Base-by-base conservation (phyloP, 1,284 basidiomycete genomes). In the Tilletia indica region DNA sequence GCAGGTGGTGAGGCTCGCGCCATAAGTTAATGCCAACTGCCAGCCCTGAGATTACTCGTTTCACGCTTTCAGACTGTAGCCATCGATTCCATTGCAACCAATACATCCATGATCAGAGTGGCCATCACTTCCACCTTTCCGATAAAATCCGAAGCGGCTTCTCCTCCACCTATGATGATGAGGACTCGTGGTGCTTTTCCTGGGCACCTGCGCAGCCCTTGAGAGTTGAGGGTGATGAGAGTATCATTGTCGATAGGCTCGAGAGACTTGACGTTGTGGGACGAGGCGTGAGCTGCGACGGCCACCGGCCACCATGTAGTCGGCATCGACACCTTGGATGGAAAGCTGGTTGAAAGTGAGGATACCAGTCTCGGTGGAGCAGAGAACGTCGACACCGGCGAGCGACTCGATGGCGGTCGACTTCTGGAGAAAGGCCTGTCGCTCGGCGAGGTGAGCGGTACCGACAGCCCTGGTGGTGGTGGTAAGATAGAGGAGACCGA, bases 201-300 rank as follows among this genome's bases (percentile, higher is more conserved):
- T 87, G 86, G 3, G 88, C 87, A 71, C 83, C 85, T 63, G 88
- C 87, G 84, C 86, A 88, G 77, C 88, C 86, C 84, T n/a, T n/a
- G n/a, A n/a, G n/a, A n/a, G n/a, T 87, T 87, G 68, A 88, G 85
- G 3, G 87, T 87, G 49, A 86, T 82, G 70, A 88, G 85, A 70
- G 88, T 88, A 58, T 88, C 88, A 79, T 87, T 88, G 84, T 89
- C 88, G 74, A 88, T 88, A 21, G 88, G 88, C 79, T 89, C 88
- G 68, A 89, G 85, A 48, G 85, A 84, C 81, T 87, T 87, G 81
- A 88, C 79, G 79, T 88, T 88, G 85, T 88, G 88, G 58, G 87
- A 88, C 42, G 87, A 88, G 68, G 88, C 87, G 38, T 88, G 85
- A 19, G 87, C 88, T 61, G 88, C 87, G 49, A 86, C n/a, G n/a